phyloP scores from a whole-genome alignment of 164 flowering plant genomes.

The Annona cherimola region DNA sequence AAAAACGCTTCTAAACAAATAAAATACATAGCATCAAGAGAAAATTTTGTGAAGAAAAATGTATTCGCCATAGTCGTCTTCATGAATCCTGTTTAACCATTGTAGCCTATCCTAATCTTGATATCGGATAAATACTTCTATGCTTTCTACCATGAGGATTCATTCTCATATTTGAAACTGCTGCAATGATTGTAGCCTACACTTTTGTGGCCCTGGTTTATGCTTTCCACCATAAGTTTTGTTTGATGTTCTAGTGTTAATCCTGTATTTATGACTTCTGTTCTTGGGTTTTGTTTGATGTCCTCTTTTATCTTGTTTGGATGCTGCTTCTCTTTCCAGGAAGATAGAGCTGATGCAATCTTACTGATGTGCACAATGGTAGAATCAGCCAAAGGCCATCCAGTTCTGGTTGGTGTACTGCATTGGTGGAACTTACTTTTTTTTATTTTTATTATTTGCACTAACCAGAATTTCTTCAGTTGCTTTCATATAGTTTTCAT shows the following conservation, averaged over 20 bases:
- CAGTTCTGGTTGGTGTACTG: slow-evolving; percentile 38
- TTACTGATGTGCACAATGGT: slow-evolving; percentile 36
- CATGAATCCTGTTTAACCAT: too few relatives aligned
- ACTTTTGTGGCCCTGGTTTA: too few relatives aligned
- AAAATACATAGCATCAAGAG: neutral
- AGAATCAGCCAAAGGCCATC: slow-evolving; percentile 37
- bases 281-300: neutral
- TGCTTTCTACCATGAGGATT: neutral
- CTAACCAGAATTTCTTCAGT: neutral
- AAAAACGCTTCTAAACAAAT: neutral
- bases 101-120: neutral
- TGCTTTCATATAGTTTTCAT: neutral
- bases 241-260: neutral
- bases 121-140: neutral
- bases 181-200: too few relatives aligned
- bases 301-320: neutral
- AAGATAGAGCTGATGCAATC: slow-evolving; percentile 49
- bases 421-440: neutral
- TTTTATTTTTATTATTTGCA: slow-evolving; percentile 1
- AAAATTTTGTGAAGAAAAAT: neutral
- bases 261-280: neutral
- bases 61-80: too few relatives aligned
- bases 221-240: too few relatives aligned
- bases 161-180: neutral
- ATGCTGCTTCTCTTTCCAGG: slow-evolving; percentile 29